These are phyloP conservation scores for Cladophialophora chaetospira DNA, from an alignment of 2,329 filamentous ascomycete genomes.

Conservation along the genomic window DNA sequence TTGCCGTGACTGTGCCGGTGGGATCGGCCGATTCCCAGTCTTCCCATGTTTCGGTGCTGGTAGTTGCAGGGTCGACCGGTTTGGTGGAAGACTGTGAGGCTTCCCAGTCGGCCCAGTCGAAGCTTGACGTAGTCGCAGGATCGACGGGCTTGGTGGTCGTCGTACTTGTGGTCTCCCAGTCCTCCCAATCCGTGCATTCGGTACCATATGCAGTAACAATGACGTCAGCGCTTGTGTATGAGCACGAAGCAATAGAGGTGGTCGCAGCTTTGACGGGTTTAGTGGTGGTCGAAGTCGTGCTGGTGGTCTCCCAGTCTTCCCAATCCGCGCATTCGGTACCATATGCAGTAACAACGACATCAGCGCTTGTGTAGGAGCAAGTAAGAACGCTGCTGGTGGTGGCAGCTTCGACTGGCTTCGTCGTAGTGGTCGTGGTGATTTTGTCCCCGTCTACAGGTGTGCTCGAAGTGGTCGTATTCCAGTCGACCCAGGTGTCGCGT, in stretches of 20 bases:
- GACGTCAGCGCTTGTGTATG: no score
- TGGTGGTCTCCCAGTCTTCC: conserved; percentile 52
- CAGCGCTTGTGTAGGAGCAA: no score
- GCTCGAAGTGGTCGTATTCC: conserved; percentile 56
- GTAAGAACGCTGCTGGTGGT: no score
- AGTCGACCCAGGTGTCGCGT: conserved; percentile 33
- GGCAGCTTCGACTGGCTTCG: conserved; percentile 64
- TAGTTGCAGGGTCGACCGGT: conserved; percentile 12
- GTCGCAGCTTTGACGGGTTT: no score
- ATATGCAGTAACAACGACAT: no score
- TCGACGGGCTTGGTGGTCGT: conserved; percentile 47
- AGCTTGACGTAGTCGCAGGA: conserved; percentile 41
- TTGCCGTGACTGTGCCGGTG: conserved; percentile 48
- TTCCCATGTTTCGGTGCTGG: conserved; percentile 54
- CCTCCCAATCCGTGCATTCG: conserved; percentile 69
- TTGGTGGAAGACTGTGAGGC: conserved; percentile 2
- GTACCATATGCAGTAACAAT: no score
- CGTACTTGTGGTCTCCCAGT: conserved; percentile 35
- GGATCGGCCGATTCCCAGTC: conserved; percentile 64
- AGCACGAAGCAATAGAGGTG: no score
- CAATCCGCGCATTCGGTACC: no score
- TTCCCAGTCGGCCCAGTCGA: conserved; percentile 25
- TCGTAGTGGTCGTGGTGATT: conserved; percentile 35
- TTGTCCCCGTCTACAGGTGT: conserved; percentile 65
- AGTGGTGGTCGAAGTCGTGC: no score